Conservation (phyloP, 2,329 filamentous ascomycete genomes). For the Leptographium wingfieldii region DNA sequence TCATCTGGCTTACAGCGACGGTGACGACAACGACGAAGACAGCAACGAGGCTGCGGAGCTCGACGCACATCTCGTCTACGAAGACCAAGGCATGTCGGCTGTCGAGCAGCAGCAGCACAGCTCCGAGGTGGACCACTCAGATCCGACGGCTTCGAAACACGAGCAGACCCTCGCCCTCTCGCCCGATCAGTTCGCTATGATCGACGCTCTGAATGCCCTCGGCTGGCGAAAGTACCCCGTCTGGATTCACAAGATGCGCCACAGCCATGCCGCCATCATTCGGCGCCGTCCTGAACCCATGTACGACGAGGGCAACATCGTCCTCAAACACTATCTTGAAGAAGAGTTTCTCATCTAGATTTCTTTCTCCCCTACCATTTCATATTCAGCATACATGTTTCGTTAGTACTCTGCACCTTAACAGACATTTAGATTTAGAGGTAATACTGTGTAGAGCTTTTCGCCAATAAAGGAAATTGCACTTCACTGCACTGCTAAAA, state of each 20-base stretch:
- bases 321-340: constrained; percentile 70
- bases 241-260: constrained; percentile 63
- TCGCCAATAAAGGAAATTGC: neutral
- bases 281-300: constrained; percentile 54
- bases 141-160: constrained; percentile 10
- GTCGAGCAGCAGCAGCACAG: neutral
- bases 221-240: constrained; percentile 55
- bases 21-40: neutral
- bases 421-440: neutral
- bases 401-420: neutral
- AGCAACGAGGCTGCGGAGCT: neutral
- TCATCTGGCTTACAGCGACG: constrained; percentile 36
- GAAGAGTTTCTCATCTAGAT: constrained; percentile 50
- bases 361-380: neutral
- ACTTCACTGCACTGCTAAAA: neutral
- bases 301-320: constrained; percentile 65
- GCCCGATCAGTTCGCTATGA: constrained; percentile 72
- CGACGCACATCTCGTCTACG: neutral
- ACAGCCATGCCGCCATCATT: constrained; percentile 85
- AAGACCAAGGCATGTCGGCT: neutral
- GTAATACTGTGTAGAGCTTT: neutral
- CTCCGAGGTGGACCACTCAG: neutral
- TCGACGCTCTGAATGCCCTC: constrained; percentile 58
- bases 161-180: constrained; percentile 58
- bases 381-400: neutral